A percentile compares a stretch with the other conserved stretches of the same genome.
Conservation (phyloP, 2,329 filamentous ascomycete genomes). For the Chrysoporthe cubensis region DNA sequence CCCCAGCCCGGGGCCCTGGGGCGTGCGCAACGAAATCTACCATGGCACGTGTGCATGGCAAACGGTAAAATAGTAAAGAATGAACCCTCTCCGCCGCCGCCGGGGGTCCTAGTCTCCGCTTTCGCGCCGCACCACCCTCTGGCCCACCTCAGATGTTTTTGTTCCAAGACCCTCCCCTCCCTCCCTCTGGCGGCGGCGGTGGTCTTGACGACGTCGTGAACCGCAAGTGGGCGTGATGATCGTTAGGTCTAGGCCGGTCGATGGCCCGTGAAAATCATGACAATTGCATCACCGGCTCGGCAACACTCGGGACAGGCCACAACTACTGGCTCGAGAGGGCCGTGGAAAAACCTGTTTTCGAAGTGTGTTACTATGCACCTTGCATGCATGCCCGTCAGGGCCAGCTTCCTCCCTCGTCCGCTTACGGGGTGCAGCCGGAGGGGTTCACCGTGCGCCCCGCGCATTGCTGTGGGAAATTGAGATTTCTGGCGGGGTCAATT, state of each 20-base stretch:
- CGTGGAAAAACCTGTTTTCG: constrained; percentile 36
- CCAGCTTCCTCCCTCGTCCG: constrained; percentile 10
- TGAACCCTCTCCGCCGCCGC: not conserved
- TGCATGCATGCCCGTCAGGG: constrained; percentile 32
- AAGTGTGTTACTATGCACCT: constrained; percentile 35
- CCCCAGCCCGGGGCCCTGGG: not conserved
- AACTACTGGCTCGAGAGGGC: constrained; percentile 26
- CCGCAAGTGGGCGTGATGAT: constrained; percentile 10
- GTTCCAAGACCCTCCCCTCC: no score
- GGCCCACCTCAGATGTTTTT: no score
- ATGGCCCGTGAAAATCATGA: not conserved
- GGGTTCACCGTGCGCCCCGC: not conserved
- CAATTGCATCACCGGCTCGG: constrained; percentile 10
- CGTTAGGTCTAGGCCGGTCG: constrained; percentile 16
- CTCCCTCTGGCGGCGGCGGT: not conserved
- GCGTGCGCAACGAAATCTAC: not conserved
- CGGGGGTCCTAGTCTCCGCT: not conserved
- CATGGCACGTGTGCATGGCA: no score
- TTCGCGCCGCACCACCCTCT: not conserved
- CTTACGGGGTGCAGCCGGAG: constrained; percentile 23
- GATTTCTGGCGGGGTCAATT: not conserved
- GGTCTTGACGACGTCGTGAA: constrained; percentile 7
- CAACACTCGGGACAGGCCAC: constrained; percentile 14
- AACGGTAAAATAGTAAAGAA: no score
- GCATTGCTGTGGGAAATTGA: not conserved